Percentiles rank a stretch among this genome's conserved stretches.
Conservation (phyloP, 768 basidiomycete genomes). For the Mycena vitilis region DNA sequence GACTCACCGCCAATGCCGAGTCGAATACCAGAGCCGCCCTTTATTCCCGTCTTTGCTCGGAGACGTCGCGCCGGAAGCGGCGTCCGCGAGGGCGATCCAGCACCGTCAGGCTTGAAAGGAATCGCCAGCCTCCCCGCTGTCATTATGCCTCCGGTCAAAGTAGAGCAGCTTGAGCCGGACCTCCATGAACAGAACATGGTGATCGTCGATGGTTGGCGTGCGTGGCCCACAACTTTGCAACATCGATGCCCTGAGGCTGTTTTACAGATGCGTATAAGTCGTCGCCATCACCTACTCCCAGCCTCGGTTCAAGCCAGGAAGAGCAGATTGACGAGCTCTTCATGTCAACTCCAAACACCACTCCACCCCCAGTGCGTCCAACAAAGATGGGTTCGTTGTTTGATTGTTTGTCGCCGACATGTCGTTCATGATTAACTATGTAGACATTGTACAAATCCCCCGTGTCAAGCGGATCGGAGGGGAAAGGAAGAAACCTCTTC, state of each 20-base stretch:
- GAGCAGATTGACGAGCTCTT: slow-evolving; percentile 66
- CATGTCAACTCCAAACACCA: slow-evolving; percentile 61
- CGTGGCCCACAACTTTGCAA: slow-evolving; percentile 33
- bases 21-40: slow-evolving; percentile 40
- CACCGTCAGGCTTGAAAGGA: slow-evolving; percentile 31
- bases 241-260: not conserved
- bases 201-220: slow-evolving; percentile 76
- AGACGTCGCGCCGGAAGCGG: slow-evolving; percentile 41
- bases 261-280: slow-evolving; percentile 53
- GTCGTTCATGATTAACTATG: not conserved
- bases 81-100: slow-evolving; percentile 19
- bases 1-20: slow-evolving; percentile 36
- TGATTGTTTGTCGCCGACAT: not conserved
- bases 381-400: slow-evolving; percentile 62
- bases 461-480: slow-evolving; percentile 62
- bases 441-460: slow-evolving; percentile 69
- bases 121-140: slow-evolving; percentile 44
- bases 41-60: slow-evolving; percentile 54
- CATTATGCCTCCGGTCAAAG: slow-evolving; percentile 41
- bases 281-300: slow-evolving; percentile 56
- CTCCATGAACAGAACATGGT: slow-evolving; percentile 63
- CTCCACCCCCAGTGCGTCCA: slow-evolving; percentile 47
- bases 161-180: slow-evolving; percentile 56
- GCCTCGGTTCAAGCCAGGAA: slow-evolving; percentile 56
- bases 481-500: slow-evolving; percentile 40